Evolutionary conservation across 768 basidiomycete species (phyloP).

Genomic region (Termitomyces eurrhizus): DNA sequence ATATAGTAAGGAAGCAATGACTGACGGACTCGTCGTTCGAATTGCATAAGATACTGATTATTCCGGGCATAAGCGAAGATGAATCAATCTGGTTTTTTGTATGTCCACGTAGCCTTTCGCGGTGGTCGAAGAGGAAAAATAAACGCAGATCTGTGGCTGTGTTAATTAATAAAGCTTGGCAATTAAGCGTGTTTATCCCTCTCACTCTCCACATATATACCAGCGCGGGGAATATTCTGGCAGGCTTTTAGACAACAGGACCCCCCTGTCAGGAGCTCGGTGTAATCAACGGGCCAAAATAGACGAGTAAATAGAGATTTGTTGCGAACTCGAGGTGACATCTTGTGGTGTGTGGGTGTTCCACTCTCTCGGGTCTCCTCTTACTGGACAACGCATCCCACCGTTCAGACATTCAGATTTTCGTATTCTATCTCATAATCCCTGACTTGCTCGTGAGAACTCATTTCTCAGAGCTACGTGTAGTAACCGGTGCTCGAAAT

Average conservation of each 20-base stretch:
- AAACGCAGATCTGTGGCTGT: constrained; percentile 15
- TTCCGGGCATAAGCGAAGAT: neutral
- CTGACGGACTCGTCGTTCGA: constrained; percentile 2
- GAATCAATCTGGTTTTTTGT: neutral
- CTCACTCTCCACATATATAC: neutral
- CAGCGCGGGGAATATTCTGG: too few species aligned
- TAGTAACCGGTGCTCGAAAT: constrained; percentile 4
- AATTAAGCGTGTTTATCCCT: neutral
- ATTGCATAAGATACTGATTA: neutral
- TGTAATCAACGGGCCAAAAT: neutral
- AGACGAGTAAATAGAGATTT: constrained; percentile 4
- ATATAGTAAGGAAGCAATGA: constrained; percentile 14
- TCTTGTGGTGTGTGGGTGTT: constrained; percentile 26
- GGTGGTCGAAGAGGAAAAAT: neutral
- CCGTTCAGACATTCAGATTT: constrained; percentile 8
- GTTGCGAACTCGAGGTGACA: constrained; percentile 10
- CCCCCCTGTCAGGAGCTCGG: neutral
- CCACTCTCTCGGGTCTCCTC: constrained; percentile 40
- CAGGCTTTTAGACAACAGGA: neutral
- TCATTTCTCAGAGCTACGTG: constrained; percentile 15
- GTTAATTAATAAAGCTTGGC: constrained; percentile 9
- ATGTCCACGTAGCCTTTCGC: neutral
- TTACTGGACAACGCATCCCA: constrained; percentile 21
- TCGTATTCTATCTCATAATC: constrained; percentile 6
- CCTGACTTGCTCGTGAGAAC: constrained; percentile 18